Evolutionary conservation across 129 eudicot genomes (phyloP), one percentile per base, ranked within the genome.

Genomic region (Lactuca saligna): DNA sequence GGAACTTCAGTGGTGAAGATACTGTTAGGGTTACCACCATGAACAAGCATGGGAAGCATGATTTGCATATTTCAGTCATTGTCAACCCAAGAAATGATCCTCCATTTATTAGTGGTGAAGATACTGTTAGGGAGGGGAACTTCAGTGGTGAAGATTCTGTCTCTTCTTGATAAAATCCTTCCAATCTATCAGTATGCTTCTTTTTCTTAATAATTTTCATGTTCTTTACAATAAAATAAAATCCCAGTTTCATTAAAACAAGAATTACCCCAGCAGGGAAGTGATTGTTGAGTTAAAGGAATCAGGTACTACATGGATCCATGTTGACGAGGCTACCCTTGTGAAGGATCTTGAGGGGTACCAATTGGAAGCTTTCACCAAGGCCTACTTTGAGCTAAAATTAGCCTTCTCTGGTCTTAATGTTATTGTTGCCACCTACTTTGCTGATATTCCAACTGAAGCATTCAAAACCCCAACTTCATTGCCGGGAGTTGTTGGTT

Each of bases 161-260:
- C 96, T 41, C 98, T 92, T 62, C 91, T 92, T 66, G 95, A 87
- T 85, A 89, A 82, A 61, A 89, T 92, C 71, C 91, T 92, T 34
- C 96, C 96, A 20, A 71, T 92, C 73, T 92, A 92, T 88, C 89
- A 86, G 98, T 77, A 73, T 58, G 88, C 7, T 34, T 54, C 9
- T 46, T 13, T 54, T n/a, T 4, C 3, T 34, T 25, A 8, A 8
- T 55, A 17, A 20, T n/a, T 67, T 61, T n/a, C 13, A 5, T 11
- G 17, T 15, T 14, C 2, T 68, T 0, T 15, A 4, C 37, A 54
- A 17, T 66, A 35, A n/a, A 12, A 4, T 37, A 34, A 54, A 51
- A 54, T 66, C 29, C n/a, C 15, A 13, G 55, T 54, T 48, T 17
- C 10, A 32, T 51, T 42, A 56, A n/a, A 55, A 80, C 49, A 55